phyloP scores from a whole-genome alignment of 352 stramenopile species.

The Pelagophyceae sp. region DNA sequence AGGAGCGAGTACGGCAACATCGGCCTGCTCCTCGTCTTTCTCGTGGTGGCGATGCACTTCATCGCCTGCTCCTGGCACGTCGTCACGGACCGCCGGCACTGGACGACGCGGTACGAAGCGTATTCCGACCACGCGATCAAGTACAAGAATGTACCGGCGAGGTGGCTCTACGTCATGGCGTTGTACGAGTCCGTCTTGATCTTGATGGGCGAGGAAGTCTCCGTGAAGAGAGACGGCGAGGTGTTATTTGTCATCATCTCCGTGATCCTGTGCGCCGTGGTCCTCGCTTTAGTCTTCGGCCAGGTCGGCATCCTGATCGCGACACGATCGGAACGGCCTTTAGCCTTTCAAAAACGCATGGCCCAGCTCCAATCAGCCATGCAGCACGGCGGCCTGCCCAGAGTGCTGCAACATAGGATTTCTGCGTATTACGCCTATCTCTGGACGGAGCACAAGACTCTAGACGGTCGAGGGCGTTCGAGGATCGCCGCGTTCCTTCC shows the following conservation, averaged over 20 bases:
- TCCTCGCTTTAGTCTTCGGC: constrained; percentile 71
- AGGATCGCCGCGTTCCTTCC: constrained; percentile 54
- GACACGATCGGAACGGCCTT: constrained; percentile 70
- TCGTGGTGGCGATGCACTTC: constrained; percentile 65
- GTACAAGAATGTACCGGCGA: constrained; percentile 31
- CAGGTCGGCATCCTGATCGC: constrained; percentile 68
- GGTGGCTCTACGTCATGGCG: constrained; percentile 57
- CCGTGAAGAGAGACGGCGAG: constrained; percentile 54
- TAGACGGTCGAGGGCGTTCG: constrained; percentile 62
- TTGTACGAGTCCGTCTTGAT: constrained; percentile 60
- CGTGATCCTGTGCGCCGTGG: constrained; percentile 59
- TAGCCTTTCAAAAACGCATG: constrained; percentile 70
- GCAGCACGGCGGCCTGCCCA: constrained; percentile 61
- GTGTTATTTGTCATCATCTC: constrained; percentile 58
- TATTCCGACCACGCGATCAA: neutral
- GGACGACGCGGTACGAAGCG: constrained; percentile 35
- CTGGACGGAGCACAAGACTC: constrained; percentile 65
- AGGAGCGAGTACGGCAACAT: constrained; percentile 46
- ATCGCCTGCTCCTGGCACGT: constrained; percentile 64
- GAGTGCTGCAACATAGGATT: constrained; percentile 64
- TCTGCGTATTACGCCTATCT: constrained; percentile 71
- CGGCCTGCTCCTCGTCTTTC: constrained; percentile 48
- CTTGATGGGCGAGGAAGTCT: constrained; percentile 64
- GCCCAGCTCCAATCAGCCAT: constrained; percentile 69
- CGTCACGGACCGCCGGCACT: constrained; percentile 48